These are phyloP conservation scores for Lepraria neglecta DNA, from an alignment of 495 filamentous ascomycete species.

Conservation along the genomic window DNA sequence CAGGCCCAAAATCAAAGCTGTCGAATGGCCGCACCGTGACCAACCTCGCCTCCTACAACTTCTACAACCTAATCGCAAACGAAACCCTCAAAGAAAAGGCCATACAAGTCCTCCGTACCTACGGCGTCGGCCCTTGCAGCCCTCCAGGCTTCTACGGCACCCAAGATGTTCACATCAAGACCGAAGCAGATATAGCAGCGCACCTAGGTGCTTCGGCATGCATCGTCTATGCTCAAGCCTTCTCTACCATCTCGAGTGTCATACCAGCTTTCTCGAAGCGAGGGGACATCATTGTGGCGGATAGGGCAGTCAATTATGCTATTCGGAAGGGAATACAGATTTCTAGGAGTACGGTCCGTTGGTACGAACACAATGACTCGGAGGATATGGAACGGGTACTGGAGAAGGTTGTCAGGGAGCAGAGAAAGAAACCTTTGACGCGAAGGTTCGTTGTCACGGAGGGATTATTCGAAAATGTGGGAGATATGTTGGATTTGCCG, in stretches of 20 bases:
- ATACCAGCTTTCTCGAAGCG: conserved; percentile 95
- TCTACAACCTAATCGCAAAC: conserved; percentile 92
- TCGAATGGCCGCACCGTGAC: conserved; percentile 81
- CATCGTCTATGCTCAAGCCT: conserved; percentile 92
- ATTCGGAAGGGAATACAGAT: conserved; percentile 93
- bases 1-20: conserved; percentile 84
- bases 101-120: conserved; percentile 84
- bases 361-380: conserved; percentile 97
- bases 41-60: conserved; percentile 91
- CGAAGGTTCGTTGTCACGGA: conserved; percentile 94
- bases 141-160: conserved; percentile 97
- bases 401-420: conserved; percentile 77
- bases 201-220: conserved; percentile 80
- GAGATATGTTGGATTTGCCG: conserved; percentile 79
- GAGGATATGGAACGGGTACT: conserved; percentile 84
- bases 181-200: conserved; percentile 85
- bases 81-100: conserved; percentile 90
- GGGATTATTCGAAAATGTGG: conserved; percentile 84
- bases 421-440: conserved; percentile 81
- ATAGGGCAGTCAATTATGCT: conserved; percentile 87
- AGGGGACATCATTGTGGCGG: conserved; percentile 97
- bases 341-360: conserved; percentile 78
- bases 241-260: conserved; percentile 88
- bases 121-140: conserved; percentile 93
- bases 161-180: conserved; percentile 97